Conservation (phyloP, 352 stramenopile genomes). For the Globisporangium viniferum region DNA sequence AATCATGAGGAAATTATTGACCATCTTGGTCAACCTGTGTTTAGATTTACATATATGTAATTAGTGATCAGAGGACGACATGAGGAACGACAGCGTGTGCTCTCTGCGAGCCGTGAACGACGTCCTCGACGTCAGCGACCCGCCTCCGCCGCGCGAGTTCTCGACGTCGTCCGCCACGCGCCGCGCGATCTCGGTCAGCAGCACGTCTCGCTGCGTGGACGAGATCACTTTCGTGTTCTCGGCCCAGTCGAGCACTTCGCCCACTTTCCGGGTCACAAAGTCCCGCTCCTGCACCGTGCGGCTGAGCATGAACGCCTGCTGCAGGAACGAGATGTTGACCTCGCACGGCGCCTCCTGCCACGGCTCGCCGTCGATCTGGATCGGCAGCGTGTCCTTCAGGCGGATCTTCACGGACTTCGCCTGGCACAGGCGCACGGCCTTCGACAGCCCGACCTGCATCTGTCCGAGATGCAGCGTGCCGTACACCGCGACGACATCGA, state of each 20-base stretch:
- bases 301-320: slow-evolving; percentile 85
- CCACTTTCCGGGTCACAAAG: slow-evolving; percentile 74
- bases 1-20: background rate
- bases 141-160: slow-evolving; percentile 12
- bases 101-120: slow-evolving; percentile 12
- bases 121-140: slow-evolving; percentile 11
- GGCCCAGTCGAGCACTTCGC: slow-evolving; percentile 82
- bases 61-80: slow-evolving; percentile 3
- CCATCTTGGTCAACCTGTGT: background rate
- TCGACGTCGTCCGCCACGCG: slow-evolving; percentile 48
- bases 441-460: slow-evolving; percentile 88
- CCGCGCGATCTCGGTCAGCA: slow-evolving; percentile 68
- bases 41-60: background rate
- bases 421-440: slow-evolving; percentile 75
- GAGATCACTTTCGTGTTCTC: slow-evolving; percentile 73
- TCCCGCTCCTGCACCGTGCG: slow-evolving; percentile 72
- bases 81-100: slow-evolving; percentile 23
- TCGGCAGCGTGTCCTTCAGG: slow-evolving; percentile 58
- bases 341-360: slow-evolving; percentile 87
- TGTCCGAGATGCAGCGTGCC: slow-evolving; percentile 93
- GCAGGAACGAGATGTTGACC: slow-evolving; percentile 79
- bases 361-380: slow-evolving; percentile 95
- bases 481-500: slow-evolving; percentile 93
- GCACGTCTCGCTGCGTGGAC: slow-evolving; percentile 62
- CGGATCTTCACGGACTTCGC: slow-evolving; percentile 56